Conservation (phyloP, 331 rosid species). For the Malus hybrid region DNA sequence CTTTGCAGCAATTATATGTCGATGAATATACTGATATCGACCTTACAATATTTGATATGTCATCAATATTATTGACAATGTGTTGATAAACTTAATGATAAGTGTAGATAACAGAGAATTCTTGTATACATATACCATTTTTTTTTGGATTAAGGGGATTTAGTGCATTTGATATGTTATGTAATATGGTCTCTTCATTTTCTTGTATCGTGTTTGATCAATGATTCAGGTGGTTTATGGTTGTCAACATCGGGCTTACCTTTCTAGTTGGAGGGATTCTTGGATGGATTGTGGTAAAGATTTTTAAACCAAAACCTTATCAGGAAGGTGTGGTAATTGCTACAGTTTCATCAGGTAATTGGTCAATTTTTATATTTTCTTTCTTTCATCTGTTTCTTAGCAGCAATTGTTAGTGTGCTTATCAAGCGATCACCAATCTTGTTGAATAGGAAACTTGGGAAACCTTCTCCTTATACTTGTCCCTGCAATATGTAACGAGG, state of each 20-base stretch:
- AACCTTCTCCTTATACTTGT: conserved; percentile 67
- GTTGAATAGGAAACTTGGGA: conserved; percentile 74
- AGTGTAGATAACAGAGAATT: too few relatives aligned
- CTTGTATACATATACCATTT: too few relatives aligned
- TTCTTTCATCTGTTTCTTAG: neutral
- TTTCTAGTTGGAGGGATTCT: conserved; percentile 71
- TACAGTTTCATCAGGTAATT: conserved; percentile 62
- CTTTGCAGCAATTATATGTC: neutral
- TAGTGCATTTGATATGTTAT: too few relatives aligned
- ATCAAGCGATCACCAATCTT: neutral
- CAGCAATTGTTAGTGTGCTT: neutral
- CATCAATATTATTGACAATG: neutral
- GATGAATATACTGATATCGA: neutral
- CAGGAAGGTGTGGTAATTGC: conserved; percentile 81
- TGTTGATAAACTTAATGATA: too few relatives aligned
- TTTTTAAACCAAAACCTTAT: conserved; percentile 61
- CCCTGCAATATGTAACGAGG: conserved; percentile 77
- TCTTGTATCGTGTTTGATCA: too few relatives aligned
- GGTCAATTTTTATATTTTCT: neutral
- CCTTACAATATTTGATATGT: too few relatives aligned
- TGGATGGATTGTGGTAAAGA: conserved; percentile 75
- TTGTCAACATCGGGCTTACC: conserved; percentile 66
- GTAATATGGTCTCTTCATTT: too few relatives aligned
- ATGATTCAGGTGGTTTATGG: conserved; percentile 88
- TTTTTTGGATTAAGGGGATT: too few relatives aligned